A percentile compares a stretch with the other conserved stretches of the same genome.
These are phyloP conservation scores for Nemania sp. DNA, from an alignment of 2,329 filamentous ascomycete species.

Conservation along the genomic window DNA sequence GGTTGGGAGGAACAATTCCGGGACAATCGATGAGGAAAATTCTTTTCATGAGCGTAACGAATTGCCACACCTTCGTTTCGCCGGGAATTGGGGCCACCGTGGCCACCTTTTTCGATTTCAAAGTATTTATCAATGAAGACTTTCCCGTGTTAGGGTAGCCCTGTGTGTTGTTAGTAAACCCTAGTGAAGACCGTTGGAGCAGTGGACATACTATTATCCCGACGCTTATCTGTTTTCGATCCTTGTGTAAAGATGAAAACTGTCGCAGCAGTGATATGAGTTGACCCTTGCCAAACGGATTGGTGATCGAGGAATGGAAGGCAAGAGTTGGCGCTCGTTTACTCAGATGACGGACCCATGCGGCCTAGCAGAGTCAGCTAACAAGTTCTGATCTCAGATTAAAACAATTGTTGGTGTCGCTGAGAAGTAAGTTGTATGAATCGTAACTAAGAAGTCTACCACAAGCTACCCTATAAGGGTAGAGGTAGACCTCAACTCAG, in stretches of 20 bases:
- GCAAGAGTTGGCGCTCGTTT: conserved; percentile 93
- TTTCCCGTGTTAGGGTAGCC: conserved; percentile 97
- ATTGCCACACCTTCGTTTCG: conserved; percentile 98
- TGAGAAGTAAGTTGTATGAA: conserved; percentile 72
- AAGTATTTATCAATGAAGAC: conserved; percentile 88
- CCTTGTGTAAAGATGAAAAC: conserved; percentile 85
- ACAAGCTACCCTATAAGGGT: conserved; percentile 60
- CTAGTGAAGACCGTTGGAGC: too few relatives aligned
- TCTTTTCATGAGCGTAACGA: conserved; percentile 91
- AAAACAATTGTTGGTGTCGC: not conserved
- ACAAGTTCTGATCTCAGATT: not conserved
- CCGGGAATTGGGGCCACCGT: conserved; percentile 92
- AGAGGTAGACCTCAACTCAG: conserved; percentile 95
- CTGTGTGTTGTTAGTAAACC: too few relatives aligned
- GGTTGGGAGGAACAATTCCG: conserved; percentile 90
- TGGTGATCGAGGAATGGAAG: conserved; percentile 92
- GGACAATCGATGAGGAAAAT: conserved; percentile 88
- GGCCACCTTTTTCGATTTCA: conserved; percentile 92
- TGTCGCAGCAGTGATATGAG: conserved; percentile 90
- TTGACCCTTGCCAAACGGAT: conserved; percentile 95
- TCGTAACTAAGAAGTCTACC: conserved; percentile 98
- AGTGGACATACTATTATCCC: conserved; percentile 81
- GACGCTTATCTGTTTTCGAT: conserved; percentile 92
- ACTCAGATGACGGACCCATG: conserved; percentile 86
- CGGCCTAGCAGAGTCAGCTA: conserved; percentile 56